Conservation (phyloP, 2,329 filamentous ascomycete species). For the Aureobasidium sp. region DNA sequence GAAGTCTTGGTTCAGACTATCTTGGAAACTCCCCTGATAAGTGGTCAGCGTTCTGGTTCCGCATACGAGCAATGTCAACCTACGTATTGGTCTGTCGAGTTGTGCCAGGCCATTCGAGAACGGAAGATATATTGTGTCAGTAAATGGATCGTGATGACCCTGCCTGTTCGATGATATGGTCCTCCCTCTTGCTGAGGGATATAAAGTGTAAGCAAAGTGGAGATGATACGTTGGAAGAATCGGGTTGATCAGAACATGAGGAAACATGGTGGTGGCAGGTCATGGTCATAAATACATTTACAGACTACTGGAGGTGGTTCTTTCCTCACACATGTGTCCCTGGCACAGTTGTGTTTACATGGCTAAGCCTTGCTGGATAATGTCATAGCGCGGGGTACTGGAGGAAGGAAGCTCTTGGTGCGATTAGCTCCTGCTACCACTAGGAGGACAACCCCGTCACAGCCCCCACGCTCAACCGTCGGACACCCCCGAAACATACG, state of each 20-base stretch:
- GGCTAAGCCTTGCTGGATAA: slow-evolving; percentile 1
- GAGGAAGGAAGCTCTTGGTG: neutral
- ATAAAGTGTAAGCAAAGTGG: neutral
- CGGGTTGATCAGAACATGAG: neutral
- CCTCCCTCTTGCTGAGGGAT: neutral
- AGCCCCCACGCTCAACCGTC: neutral
- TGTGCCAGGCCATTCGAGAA: slow-evolving; percentile 7
- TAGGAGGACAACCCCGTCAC: neutral
- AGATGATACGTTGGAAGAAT: neutral
- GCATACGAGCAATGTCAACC: neutral
- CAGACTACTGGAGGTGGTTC: neutral
- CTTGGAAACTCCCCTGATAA: neutral
- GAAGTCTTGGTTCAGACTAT: neutral
- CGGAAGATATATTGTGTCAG: neutral
- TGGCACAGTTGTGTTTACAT: neutral
- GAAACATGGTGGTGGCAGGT: neutral
- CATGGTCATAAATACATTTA: neutral
- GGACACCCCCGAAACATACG: neutral
- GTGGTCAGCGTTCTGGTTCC: neutral
- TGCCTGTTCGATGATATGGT: neutral
- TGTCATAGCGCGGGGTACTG: neutral
- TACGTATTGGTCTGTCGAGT: neutral
- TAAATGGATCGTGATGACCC: neutral
- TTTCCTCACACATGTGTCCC: neutral
- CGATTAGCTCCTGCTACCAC: neutral